Evolutionary conservation across 306 rosid species (phyloP).

Genomic region (barrel medic (Medicago truncatula)): DNA sequence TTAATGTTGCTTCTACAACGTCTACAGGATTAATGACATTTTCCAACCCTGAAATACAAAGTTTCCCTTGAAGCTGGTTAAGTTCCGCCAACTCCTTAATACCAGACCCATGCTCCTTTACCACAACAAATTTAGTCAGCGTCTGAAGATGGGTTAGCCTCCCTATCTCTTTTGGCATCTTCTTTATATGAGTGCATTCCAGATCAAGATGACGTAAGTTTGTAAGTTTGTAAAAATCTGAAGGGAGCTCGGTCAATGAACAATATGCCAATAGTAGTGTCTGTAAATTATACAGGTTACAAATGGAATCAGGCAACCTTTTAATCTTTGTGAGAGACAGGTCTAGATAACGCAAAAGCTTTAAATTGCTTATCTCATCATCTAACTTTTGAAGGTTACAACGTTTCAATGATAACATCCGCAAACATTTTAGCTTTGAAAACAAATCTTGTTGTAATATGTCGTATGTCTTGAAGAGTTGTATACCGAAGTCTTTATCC

Average conservation of each 20-base stretch:
- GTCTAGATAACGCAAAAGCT: conserved; percentile 16
- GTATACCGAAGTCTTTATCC: too few relatives aligned
- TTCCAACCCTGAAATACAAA: neutral
- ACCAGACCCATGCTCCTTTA: neutral
- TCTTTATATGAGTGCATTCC: neutral
- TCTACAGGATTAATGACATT: neutral
- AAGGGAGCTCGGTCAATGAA: neutral
- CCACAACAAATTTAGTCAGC: neutral
- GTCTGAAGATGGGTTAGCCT: neutral
- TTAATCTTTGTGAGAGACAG: neutral
- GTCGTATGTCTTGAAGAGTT: too few relatives aligned
- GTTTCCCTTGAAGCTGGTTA: neutral
- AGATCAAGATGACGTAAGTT: neutral
- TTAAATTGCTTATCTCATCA: neutral
- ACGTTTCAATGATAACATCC: too few relatives aligned
- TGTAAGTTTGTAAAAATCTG: neutral
- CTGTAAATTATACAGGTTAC: conserved; percentile 39
- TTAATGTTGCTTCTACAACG: neutral
- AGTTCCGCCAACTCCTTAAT: neutral
- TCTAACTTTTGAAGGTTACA: neutral
- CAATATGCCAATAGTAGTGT: neutral
- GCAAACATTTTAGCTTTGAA: neutral
- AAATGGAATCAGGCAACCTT: conserved; percentile 34
- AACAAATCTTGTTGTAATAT: neutral
- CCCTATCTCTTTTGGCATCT: neutral